Conservation (phyloP, 768 basidiomycete species). For the Holtermannia corniformis region DNA sequence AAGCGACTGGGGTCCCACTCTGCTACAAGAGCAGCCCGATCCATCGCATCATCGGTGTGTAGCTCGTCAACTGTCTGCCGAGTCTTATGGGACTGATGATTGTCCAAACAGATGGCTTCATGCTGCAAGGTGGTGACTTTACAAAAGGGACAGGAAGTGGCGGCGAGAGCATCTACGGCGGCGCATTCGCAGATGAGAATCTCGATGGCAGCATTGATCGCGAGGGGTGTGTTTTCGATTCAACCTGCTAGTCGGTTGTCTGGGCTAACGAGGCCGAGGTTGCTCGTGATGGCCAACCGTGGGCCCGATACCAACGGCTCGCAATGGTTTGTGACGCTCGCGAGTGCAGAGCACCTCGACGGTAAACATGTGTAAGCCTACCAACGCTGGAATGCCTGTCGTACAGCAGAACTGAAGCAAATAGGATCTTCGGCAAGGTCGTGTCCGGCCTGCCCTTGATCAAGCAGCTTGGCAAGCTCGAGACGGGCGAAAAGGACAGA, state of each 20-base stretch:
- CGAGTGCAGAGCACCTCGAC: conserved; percentile 50
- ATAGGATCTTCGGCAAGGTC: conserved; percentile 37
- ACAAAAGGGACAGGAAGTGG: conserved; percentile 46
- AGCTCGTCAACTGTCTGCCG: background rate
- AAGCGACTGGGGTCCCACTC: conserved; percentile 55
- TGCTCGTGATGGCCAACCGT: conserved; percentile 80
- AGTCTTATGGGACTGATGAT: conserved; percentile 82
- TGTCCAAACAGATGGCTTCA: conserved; percentile 43
- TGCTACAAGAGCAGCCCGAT: conserved; percentile 73
- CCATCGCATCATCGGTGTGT: conserved; percentile 67
- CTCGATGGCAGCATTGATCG: conserved; percentile 33
- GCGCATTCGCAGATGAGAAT: conserved; percentile 68
- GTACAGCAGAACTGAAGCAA: background rate
- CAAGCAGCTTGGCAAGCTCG: conserved; percentile 53
- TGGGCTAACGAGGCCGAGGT: too few relatives aligned
- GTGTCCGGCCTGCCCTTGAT: conserved; percentile 46
- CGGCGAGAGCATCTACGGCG: conserved; percentile 43
- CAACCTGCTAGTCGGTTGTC: too few relatives aligned
- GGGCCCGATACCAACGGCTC: conserved; percentile 70
- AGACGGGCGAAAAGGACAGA: conserved; percentile 65
- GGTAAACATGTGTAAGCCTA: conserved; percentile 38
- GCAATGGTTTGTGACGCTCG: conserved; percentile 77
- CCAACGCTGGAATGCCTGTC: background rate
- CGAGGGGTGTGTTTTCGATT: background rate
- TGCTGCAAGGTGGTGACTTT: conserved; percentile 79